Evolutionary conservation across 768 basidiomycete genomes (phyloP), one percentile per base, ranked within the genome.

Genomic region (Floccularia luteovirens): DNA sequence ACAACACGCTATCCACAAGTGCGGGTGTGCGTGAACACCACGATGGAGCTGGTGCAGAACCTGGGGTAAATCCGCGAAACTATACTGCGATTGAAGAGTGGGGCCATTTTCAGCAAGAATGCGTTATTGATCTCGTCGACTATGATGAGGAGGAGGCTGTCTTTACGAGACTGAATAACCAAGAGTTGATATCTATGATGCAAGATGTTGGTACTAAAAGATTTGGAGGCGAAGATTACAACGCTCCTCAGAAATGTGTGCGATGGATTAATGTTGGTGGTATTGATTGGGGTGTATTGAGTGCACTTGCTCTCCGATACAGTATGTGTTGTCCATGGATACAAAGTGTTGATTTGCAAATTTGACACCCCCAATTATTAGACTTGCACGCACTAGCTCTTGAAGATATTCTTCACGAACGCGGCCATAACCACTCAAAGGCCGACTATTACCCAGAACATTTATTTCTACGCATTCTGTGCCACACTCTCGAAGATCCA

Each of bases 251-350:
- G 16, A 45, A 46, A 8, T 50, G 49, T 43, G 55, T 62, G 32
- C 58, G 81, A 32, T 83, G 79, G 79, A 79, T 82, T 41, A 79
- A 81, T 48, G 65, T 82, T 40, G 72, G 72, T 6, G 79, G 81
- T 0, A 54, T 70, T 25, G 66, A 74, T 45, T 83, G 79, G 79
- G 71, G 75, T 47, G 75, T 84, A 10, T 61, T 86, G 31, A 77
- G 77, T 46, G 65, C 70, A 2, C 50, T 82, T 23, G 75, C 77
- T 21, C 49, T 81, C 7, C 67, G 65, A 47, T 81, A 78, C 48
- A 70, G 79, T 79, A 42, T 43, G 65, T 54, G 1, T 23, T 22
- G 16, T 45, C 25, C 33, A 25, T 20, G n/a, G n/a, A n/a, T n/a
- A n/a, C n/a, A n/a, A n/a, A n/a, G n/a, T n/a, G 1, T 10, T 59